Base-by-base conservation (phyloP, 345 rosid species). In the thale cress (Arabidopsis thaliana) region DNA sequence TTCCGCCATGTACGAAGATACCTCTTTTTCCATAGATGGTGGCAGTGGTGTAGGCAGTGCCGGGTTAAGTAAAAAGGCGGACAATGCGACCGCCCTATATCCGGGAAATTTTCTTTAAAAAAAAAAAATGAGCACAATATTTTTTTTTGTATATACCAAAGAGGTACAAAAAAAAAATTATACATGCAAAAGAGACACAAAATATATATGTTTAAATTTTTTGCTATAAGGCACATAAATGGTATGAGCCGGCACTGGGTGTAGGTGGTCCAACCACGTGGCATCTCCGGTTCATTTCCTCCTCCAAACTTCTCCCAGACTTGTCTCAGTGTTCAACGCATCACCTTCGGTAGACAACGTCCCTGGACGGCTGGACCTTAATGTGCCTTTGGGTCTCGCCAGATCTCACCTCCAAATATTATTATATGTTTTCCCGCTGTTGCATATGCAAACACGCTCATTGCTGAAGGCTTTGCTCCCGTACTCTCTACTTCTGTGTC, bases 1-100 rank as follows among this genome's bases (percentile, higher is more conserved):
- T 73, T 11, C 71, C 78, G 0, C 78, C 71, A 53, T 64, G 61
- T 46, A 73, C 56, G 34, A 73, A 28, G 2, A 73, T 46, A 14
- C 78, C 71, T 51, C 33, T 44, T 62, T 34, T 63, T 6, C 78
- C 78, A 62, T 73, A 10, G 12, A 63, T 1, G 2, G 28, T 53
- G 2, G 56, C 71, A 42, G 2, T 9, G 4, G 71, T 14, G 23
- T 16, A 32, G 4, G 71, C 63, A 16, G 20, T 16, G 20, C 20
- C 20, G 20, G 20, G 20, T 16, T 16, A 16, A 16, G 20, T 16
- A 16, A 16, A 16, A 16, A 16, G 20, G 20, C 20, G 20, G 20
- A 16, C 20, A 16, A 16, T 16, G 20, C 20, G 20, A 16, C 20
- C 20, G 20, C 20, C 20, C 20, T 16, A 16, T 16, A 16, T 16